Base-by-base conservation (phyloP, 2,329 filamentous ascomycete species). In the Ascocoryne sarcoides region DNA sequence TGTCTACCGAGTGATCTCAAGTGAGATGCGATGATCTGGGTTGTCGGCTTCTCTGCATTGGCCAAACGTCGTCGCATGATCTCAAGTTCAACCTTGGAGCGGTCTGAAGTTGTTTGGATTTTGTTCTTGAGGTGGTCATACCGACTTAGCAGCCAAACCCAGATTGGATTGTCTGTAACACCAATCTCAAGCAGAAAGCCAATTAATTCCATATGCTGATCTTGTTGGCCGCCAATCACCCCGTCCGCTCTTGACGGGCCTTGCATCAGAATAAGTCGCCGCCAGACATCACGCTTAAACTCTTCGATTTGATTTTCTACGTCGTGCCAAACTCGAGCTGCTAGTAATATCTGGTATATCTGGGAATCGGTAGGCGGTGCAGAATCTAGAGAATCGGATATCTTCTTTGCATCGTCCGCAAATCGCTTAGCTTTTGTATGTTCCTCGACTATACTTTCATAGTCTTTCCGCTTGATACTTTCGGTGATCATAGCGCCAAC, bases 81-180 rank as follows among this genome's bases (percentile, higher is more conserved):
- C 61, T 98, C 92, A 49, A 96, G 88, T 62, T 98, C 90, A 14
- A 94, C 78, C 59, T 84, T 85, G 38, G 84, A 82, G n/a, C 88
- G 79, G 48, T 96, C 88, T 38, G 87, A 86, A 10, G 81, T 83
- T 0, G 75, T 70, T 31, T 78, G 76, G 39, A 96, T 90, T 59
- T 85, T 93, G 49, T 79, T 79, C 62, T 92, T 95, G 41, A 98
- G 70, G 56, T 89, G 81, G 49, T 95, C 86, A 57, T 89, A 93
- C 33, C 86, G 80, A 56, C 87, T 95, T 40, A 90, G 68, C 18
- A 98, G 76, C 89, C 92, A 98, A 9, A 93, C 75, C 85, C 86
- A 95, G 47, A 98, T 94, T 1, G 92, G 92, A 54, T 94, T 98
- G 44, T 96, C 88, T 8, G 94, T 84, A 2, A 95, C 88, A 5